Percentiles rank a stretch among this genome's conserved stretches.
These are phyloP conservation scores for Rhizoclosmatium globosum DNA, from an alignment of 192 early-diverging fungal species.

Conservation along the genomic window DNA sequence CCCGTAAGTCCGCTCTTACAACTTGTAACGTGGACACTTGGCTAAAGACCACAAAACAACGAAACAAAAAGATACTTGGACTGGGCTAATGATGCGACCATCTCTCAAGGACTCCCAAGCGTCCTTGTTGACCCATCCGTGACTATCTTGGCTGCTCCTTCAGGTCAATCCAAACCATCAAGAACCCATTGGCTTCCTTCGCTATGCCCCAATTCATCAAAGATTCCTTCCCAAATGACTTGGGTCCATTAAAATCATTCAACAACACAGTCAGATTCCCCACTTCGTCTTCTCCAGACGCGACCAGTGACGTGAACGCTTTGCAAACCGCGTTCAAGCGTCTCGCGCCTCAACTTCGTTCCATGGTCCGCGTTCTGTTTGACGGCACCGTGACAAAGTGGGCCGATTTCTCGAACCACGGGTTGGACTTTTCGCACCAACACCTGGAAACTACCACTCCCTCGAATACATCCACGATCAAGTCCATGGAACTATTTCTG, in stretches of 20 bases:
- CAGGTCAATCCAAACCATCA: background rate
- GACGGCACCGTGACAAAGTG: conserved; percentile 22
- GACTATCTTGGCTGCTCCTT: background rate
- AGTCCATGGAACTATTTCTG: conserved; percentile 21
- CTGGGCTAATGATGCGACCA: conserved; percentile 5
- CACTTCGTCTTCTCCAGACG: background rate
- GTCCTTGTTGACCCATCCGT: conserved; percentile 1
- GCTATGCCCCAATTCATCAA: background rate
- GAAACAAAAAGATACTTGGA: conserved; percentile 8
- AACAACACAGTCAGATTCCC: conserved; percentile 22
- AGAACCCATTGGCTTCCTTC: conserved; percentile 24
- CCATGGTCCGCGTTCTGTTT: conserved; percentile 28
- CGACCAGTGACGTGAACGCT: background rate
- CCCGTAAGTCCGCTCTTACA: background rate
- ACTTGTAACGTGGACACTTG: too few relatives aligned
- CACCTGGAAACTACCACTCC: conserved; percentile 26
- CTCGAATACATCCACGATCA: conserved; percentile 28
- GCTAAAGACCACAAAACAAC: too few relatives aligned
- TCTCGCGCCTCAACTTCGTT: conserved; percentile 3
- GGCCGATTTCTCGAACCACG: conserved; percentile 26
- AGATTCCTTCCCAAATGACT: background rate
- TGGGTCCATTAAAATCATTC: conserved; percentile 19
- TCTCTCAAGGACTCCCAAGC: background rate
- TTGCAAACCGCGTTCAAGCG: conserved; percentile 18
- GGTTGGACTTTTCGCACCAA: conserved; percentile 1